These are phyloP conservation scores for Termitomyces sp. DNA, from an alignment of 768 basidiomycete genomes.

Conservation along the genomic window DNA sequence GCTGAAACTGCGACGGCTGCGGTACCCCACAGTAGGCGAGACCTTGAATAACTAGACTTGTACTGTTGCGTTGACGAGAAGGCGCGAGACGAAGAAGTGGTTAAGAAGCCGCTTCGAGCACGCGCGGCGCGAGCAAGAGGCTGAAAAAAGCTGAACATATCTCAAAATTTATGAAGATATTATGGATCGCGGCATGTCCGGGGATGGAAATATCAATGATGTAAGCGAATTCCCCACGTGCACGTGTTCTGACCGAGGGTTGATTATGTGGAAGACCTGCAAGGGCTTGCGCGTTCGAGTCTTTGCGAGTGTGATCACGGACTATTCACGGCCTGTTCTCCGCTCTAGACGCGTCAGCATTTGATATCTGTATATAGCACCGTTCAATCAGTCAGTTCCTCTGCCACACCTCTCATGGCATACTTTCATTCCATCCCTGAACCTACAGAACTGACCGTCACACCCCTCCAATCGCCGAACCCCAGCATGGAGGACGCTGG, in stretches of 20 bases:
- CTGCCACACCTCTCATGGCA: conserved; percentile 3
- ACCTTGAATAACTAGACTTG: neutral
- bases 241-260: neutral
- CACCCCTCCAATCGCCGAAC: conserved; percentile 2
- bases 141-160: conserved; percentile 10
- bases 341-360: conserved; percentile 11
- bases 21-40: conserved; percentile 10
- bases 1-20: conserved; percentile 7
- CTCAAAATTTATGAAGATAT: neutral
- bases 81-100: conserved; percentile 4
- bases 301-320: neutral
- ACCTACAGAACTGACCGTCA: neutral
- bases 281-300: conserved; percentile 11
- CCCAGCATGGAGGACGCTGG: conserved; percentile 56
- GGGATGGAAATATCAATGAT: neutral
- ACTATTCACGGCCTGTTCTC: neutral
- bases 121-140: conserved; percentile 11
- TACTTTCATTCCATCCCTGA: neutral
- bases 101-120: neutral
- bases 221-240: conserved; percentile 4
- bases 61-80: neutral
- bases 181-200: too few species aligned
- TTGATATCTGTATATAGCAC: conserved; percentile 1
- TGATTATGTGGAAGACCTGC: neutral
- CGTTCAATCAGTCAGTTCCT: conserved; percentile 6